A percentile compares a stretch with the other conserved stretches of the same genome.
Conservation (phyloP, 495 filamentous ascomycete genomes). For the Neurospora sp. region DNA sequence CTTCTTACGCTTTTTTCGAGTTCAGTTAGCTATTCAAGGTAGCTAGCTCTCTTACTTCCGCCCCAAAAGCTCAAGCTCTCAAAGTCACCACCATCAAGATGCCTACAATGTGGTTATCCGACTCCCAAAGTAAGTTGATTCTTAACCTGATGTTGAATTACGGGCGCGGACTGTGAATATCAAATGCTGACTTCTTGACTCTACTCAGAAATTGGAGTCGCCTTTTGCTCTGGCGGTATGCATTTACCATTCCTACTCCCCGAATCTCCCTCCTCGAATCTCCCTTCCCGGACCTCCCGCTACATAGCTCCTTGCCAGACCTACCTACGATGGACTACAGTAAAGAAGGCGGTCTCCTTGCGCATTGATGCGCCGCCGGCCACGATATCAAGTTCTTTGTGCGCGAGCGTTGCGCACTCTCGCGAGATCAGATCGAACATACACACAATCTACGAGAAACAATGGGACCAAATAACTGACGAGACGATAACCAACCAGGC, state of each 20-base stretch:
- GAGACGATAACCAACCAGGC: conserved; percentile 37
- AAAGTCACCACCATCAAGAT: conserved; percentile 23
- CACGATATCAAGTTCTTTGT: neutral
- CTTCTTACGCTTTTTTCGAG: neutral
- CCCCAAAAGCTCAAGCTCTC: neutral
- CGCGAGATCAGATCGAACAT: neutral
- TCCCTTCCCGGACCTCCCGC: neutral
- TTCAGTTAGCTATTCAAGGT: neutral
- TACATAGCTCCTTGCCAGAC: neutral
- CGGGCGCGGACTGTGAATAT: too few species aligned
- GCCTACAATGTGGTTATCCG: conserved; percentile 82
- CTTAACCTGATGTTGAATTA: neutral
- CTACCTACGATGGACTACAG: neutral
- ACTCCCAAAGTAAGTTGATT: conserved; percentile 72
- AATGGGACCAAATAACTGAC: conserved; percentile 3
- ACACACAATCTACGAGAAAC: neutral
- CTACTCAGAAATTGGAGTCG: conserved; percentile 74
- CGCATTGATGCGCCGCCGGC: neutral
- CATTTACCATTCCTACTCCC: conserved; percentile 17
- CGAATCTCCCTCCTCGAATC: neutral
- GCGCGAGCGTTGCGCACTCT: neutral
- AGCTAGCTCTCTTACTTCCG: neutral
- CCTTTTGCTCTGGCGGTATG: conserved; percentile 93
- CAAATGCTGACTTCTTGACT: neutral
- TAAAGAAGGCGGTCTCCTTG: neutral